These are phyloP conservation scores for Phytophthora podocarpi DNA, from an alignment of 352 stramenopile species.

Conservation along the genomic window DNA sequence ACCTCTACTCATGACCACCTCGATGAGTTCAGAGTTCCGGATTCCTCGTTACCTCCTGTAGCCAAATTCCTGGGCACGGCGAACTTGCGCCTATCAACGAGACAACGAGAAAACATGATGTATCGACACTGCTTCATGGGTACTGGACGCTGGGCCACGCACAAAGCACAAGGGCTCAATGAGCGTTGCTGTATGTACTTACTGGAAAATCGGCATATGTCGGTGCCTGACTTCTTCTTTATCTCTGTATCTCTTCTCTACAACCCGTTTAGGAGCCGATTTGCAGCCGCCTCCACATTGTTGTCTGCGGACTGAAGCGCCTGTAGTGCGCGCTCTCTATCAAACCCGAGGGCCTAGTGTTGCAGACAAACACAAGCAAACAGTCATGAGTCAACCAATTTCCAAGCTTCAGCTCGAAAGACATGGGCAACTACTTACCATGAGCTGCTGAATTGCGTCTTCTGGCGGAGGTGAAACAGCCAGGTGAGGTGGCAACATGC, in stretches of 20 bases:
- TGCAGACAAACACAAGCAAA: slow-evolving; percentile 3
- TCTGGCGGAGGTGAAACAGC: slow-evolving; percentile 70
- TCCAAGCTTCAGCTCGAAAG: neutral
- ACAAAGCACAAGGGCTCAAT: slow-evolving; percentile 1
- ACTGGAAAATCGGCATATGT: slow-evolving; percentile 25
- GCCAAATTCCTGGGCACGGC: slow-evolving; percentile 13
- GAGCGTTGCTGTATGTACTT: slow-evolving; percentile 21
- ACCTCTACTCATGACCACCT: slow-evolving; percentile 13
- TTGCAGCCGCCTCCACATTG: slow-evolving; percentile 88
- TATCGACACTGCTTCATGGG: slow-evolving; percentile 1
- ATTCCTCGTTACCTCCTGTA: slow-evolving; percentile 16
- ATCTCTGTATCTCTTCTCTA: slow-evolving; percentile 32
- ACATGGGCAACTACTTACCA: slow-evolving; percentile 40
- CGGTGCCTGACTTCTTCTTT: slow-evolving; percentile 8
- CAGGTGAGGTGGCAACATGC: slow-evolving; percentile 61
- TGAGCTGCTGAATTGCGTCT: slow-evolving; percentile 80
- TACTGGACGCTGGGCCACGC: neutral
- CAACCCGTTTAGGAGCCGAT: slow-evolving; percentile 81
- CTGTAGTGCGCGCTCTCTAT: slow-evolving; percentile 53
- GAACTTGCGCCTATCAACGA: too few species aligned
- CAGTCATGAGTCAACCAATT: slow-evolving; percentile 7
- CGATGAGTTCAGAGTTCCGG: slow-evolving; percentile 20
- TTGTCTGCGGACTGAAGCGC: slow-evolving; percentile 80
- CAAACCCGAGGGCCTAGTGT: slow-evolving; percentile 27
- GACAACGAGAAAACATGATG: too few species aligned